Evolutionary conservation across 2,329 filamentous ascomycete genomes (phyloP).

Genomic region (Cercospora sp.): DNA sequence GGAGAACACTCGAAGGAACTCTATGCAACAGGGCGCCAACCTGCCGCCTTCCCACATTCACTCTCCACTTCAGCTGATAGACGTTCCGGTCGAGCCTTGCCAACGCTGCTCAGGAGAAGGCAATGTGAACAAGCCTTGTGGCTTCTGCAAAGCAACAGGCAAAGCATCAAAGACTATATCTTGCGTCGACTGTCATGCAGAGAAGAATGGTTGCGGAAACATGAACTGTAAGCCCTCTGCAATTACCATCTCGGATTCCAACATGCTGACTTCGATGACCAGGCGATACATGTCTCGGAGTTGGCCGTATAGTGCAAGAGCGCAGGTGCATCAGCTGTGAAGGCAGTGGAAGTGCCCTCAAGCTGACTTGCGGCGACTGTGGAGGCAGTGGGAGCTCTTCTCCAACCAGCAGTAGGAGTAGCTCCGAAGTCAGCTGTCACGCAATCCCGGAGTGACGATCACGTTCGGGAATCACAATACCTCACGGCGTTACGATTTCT

Average conservation of each 20-base stretch:
- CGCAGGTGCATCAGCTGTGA: constrained; percentile 13
- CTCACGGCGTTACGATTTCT: background rate
- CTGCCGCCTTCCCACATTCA: constrained; percentile 8
- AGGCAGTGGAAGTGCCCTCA: constrained; percentile 18
- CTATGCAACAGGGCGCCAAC: constrained; percentile 11
- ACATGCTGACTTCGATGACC: background rate
- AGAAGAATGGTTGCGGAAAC: constrained; percentile 24
- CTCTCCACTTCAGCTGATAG: background rate
- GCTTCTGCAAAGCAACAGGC: constrained; percentile 22
- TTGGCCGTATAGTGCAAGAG: background rate
- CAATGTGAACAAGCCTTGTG: constrained; percentile 19
- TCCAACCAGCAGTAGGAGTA: constrained; percentile 9
- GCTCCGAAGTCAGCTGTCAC: constrained; percentile 1
- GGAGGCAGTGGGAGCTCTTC: constrained; percentile 14
- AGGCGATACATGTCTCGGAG: constrained; percentile 11
- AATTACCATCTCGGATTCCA: too few species aligned
- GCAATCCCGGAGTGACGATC: constrained; percentile 4
- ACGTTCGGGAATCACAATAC: background rate
- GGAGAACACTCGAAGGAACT: constrained; percentile 21
- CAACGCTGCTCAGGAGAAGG: constrained; percentile 19
- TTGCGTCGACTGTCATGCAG: constrained; percentile 21
- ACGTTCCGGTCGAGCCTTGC: background rate
- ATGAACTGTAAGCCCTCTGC: constrained; percentile 17
- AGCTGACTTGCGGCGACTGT: constrained; percentile 22
- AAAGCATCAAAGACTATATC: background rate